A percentile compares a stretch with the other conserved stretches of the same genome.
Evolutionary conservation across 2,329 filamentous ascomycete genomes (phyloP).

Genomic region (Helotiales sp.): DNA sequence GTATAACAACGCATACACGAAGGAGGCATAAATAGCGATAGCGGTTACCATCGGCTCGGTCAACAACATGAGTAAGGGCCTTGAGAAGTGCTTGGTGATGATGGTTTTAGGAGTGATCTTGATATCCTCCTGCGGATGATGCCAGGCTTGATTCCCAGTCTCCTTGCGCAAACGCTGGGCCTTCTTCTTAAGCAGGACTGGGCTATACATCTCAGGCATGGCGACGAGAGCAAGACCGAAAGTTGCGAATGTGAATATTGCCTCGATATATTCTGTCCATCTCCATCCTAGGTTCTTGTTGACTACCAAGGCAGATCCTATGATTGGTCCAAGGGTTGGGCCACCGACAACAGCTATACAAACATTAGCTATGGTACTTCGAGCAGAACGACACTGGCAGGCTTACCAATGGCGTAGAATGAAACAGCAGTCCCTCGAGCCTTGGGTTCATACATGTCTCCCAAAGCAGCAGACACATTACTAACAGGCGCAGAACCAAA

Average conservation of each 20-base stretch:
- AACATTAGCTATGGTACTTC: not conserved
- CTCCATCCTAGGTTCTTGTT: conserved; percentile 40
- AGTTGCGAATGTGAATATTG: conserved; percentile 45
- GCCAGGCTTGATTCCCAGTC: conserved; percentile 26
- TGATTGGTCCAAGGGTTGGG: conserved; percentile 42
- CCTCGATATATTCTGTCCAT: conserved; percentile 38
- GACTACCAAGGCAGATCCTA: conserved; percentile 33
- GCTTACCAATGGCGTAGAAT: conserved; percentile 57
- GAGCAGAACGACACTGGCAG: not conserved
- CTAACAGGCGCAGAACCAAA: conserved; percentile 64
- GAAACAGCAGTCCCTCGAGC: conserved; percentile 58
- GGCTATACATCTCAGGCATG: conserved; percentile 47
- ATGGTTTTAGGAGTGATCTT: conserved; percentile 30
- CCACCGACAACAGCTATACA: conserved; percentile 60
- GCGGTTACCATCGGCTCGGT: conserved; percentile 63
- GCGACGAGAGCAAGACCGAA: conserved; percentile 40
- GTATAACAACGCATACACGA: conserved; percentile 71
- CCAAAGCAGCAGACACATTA: conserved; percentile 61
- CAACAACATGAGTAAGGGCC: conserved; percentile 46
- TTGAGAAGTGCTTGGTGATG: conserved; percentile 31
- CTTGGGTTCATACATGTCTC: conserved; percentile 57
- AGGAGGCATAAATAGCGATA: conserved; percentile 69
- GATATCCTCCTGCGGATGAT: conserved; percentile 29
- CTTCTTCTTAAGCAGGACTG: conserved; percentile 44
- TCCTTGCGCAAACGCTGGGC: conserved; percentile 36